Evolutionary conservation across 1,139 yeast genomes (phyloP), one percentile per base, ranked within the genome.

Genomic region (Taphrina pruni): DNA sequence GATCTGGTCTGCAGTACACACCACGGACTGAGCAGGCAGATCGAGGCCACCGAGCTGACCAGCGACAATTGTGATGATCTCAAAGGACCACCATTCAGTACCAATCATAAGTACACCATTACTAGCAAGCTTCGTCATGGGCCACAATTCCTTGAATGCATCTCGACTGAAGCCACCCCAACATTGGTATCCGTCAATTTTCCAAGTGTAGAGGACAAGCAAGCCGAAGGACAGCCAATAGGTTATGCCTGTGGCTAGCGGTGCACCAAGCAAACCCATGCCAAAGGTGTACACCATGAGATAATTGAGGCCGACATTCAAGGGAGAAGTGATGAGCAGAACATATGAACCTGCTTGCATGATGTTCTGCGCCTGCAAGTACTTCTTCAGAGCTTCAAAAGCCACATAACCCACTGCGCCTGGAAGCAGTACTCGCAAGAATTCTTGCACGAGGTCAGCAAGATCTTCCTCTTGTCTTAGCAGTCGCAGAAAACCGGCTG

Each of bases 271-370:
- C 71, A 82, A 86, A 0, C 90, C 91, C 26, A 87, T 73, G 0
- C 88, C 89, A 57, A 83, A 77, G 57, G 79, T 78, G 81, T 85
- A 78, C 9, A 92, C 96, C 51, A 92, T 79, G n/a, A 86, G 75
- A 82, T 88, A 90, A 72, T 93, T 90, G 66, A 89, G 76, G 11
- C 86, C 75, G 6, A 89, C 83, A 77, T 93, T 91, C 38, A 89
- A 74, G 0, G 97, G 97, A 0, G 97, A 94, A 74, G 93, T 86
- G 11, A 91, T 78, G 60, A 90, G 81, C 54, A 92, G 79, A 6
- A 91, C 88, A 43, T 89, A 87, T 0, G 96, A 89, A 4, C 95
- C 90, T 0, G 97, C 97, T 75, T 90, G 95, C 80, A 90, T 92
- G 36, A 91, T 89, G 7, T 96, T 96, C 78, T 93, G 97, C 0